Percentiles rank a stretch among this genome's conserved stretches.
Conservation (phyloP, 768 basidiomycete genomes). For the Tephrocybe sp. region DNA sequence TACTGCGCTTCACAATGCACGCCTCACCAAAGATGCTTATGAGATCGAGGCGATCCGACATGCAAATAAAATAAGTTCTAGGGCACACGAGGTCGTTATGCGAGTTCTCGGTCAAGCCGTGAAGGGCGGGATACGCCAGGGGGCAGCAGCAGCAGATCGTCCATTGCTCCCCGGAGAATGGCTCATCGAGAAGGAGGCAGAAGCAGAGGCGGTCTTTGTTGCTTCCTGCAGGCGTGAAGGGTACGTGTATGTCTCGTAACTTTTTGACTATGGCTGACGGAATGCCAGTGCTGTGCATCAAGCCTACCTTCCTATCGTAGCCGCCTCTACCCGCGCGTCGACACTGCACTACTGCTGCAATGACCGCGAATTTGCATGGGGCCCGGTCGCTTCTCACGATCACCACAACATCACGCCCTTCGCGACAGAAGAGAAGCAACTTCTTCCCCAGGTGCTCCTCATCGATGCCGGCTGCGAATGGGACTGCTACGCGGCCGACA, state of each 20-base stretch:
- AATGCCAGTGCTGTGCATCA: slow-evolving; percentile 70
- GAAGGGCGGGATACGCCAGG: slow-evolving; percentile 50
- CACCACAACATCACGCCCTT: slow-evolving; percentile 53
- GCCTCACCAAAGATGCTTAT: slow-evolving; percentile 71
- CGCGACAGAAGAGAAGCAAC: slow-evolving; percentile 34
- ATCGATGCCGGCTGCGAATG: slow-evolving; percentile 97
- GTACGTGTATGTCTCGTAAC: slow-evolving; percentile 44
- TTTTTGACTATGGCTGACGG: neutral
- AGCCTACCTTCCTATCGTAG: slow-evolving; percentile 92
- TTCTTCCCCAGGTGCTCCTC: slow-evolving; percentile 73
- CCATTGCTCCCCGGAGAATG: slow-evolving; percentile 76
- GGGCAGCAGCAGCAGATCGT: slow-evolving; percentile 42
- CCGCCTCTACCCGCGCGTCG: slow-evolving; percentile 81
- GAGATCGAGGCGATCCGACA: slow-evolving; percentile 77
- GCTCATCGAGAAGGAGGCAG: slow-evolving; percentile 89
- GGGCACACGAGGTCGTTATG: slow-evolving; percentile 93
- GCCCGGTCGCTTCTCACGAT: slow-evolving; percentile 60
- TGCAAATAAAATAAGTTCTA: slow-evolving; percentile 85
- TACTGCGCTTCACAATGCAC: slow-evolving; percentile 74
- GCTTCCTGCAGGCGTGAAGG: slow-evolving; percentile 88
- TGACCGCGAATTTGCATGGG: slow-evolving; percentile 84
- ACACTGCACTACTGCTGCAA: slow-evolving; percentile 97
- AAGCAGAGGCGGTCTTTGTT: slow-evolving; percentile 93
- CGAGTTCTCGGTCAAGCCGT: slow-evolving; percentile 79
- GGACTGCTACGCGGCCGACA: slow-evolving; percentile 49